Evolutionary conservation across 257 asterid genomes (phyloP), one percentile per base, ranked within the genome.

Genomic region (Penstemon newberryi): DNA sequence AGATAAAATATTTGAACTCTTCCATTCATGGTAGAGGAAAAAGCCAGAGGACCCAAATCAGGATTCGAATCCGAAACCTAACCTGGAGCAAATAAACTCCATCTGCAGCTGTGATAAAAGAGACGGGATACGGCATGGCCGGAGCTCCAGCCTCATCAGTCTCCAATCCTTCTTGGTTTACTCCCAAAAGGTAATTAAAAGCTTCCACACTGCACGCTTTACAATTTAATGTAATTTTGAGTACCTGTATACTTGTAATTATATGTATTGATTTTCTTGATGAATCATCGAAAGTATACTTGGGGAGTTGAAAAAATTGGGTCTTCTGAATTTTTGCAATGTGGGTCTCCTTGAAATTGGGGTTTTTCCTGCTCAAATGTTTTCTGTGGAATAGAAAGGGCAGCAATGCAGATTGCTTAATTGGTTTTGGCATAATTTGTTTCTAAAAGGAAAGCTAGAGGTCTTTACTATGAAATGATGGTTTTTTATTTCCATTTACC

Each of bases 81-180:
- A 56, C 33, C 69, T 67, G 51, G 56, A 36, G 42, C 41, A 66
- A 19, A 36, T 73, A 69, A 41, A 56, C 72, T 64, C 69, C 75
- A 42, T 57, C 83, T 37, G 43, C 62, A 63, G 73, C 73, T 37
- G 77, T 13, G 54, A 47, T 71, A 43, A 62, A 43, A 63, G 75
- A 70, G 76, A 54, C 77, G 54, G 75, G 62, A 70, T 43, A 66
- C 60, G 71, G 9, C 43, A 84, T 80, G 85, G 80, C 88, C 10
- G 58, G 63, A 77, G 77, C 74, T 73, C 39, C 81, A 5, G 25
- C 74, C 59, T 12, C 80, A 18, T 63, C 70, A 54, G 66, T 57
- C 62, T 9, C 78, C 5, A 70, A 75, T n/a, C 84, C 85, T 71
- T 85, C 91, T 50, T 85, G 95, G 91, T 81, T 83, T 73, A 85